Base-by-base conservation (phyloP, 306 rosid species). In the Acacia melanoxylon region DNA sequence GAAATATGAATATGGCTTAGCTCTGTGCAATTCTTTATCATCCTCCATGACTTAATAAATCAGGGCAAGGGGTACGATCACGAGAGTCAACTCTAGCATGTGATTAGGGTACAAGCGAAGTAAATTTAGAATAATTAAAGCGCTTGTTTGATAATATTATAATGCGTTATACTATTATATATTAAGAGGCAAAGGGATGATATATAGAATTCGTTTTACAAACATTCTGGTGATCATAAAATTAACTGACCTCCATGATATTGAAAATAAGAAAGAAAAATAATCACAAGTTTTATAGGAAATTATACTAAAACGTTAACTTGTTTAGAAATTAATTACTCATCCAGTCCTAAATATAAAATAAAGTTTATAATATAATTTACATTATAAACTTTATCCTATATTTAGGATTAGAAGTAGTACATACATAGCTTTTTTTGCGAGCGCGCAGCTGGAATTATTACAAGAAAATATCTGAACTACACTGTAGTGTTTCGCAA, bases 51-150 rank as follows among this genome's bases (percentile, higher is more conserved):
- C 61, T 65, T 74, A 10, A n/a, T n/a, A n/a, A n/a, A 19, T 52
- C 19, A 24, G 17, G 65, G 71, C 33, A 71, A 19, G 45, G 52
- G 52, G 0, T 75, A 6, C 6, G 41, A 37, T 52, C 12, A 74
- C n/a, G 1, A 65, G 83, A 79, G 92, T 90, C 96, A 91, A 91
- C 96, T 91, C 87, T 84, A 76, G 87, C 91, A 88, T 87, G 91
- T 87, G 92, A 84, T 61, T n/a, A 22, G 49, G 19, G 86, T 75
- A 45, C 16, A 9, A 56, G 48, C 56, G 71, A 68, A 80, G 72
- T 79, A 71, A 85, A 52, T 17, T 42, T 83, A 80, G 72, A 78
- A 78, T 78, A 29, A 59, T 78, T 66, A 54, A 56, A 71, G 69
- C 35, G 6, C 48, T 67, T 68, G 56, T 76, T 2, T 56, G 2